These are phyloP conservation scores for Elymus sibiricus DNA, from an alignment of 176 grass and related monocot genomes.

Conservation along the genomic window DNA sequence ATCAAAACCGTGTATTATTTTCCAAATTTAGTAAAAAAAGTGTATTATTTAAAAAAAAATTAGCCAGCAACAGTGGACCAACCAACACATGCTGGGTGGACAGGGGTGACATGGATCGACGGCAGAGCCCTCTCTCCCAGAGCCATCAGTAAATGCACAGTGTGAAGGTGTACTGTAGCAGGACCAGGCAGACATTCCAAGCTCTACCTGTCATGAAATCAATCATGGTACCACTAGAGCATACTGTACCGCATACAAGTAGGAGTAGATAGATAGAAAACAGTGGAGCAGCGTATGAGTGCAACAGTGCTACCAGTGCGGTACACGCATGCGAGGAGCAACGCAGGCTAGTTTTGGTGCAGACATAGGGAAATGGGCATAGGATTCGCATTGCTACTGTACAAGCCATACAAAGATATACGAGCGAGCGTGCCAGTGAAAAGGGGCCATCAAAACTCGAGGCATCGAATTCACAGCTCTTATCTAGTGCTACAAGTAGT, in stretches of 20 bases:
- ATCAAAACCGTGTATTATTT: too few relatives aligned
- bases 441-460: neutral
- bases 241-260: neutral
- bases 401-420: neutral
- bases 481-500: conserved; percentile 7
- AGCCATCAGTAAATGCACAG: neutral
- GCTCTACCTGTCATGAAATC: neutral
- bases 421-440: neutral
- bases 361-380: conserved; percentile 10
- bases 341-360: neutral
- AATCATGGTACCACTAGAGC: neutral
- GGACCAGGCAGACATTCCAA: conserved; percentile 18
- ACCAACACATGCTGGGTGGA: conserved; percentile 5
- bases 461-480: neutral
- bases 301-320: conserved; percentile 21
- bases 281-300: neutral
- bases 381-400: neutral
- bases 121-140: neutral
- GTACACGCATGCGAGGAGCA: conserved; percentile 25
- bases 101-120: neutral
- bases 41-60: too few relatives aligned
- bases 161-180: neutral
- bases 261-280: neutral
- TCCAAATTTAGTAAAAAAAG: too few relatives aligned
- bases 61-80: neutral